Base-by-base conservation (phyloP, 768 basidiomycete genomes). In the Serendipita vermifera region DNA sequence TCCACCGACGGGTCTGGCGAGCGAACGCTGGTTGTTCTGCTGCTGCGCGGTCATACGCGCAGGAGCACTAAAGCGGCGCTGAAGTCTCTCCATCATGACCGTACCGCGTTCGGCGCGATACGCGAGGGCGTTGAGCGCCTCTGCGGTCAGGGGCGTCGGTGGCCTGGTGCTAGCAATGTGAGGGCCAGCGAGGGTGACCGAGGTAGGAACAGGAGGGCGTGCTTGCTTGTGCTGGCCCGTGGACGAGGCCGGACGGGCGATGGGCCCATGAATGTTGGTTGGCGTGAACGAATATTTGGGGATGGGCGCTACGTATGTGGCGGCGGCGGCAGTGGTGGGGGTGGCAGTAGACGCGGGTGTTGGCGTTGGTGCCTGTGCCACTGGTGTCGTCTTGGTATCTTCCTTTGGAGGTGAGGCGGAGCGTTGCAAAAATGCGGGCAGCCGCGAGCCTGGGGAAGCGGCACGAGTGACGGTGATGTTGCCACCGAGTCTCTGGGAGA, bases 401-500 rank as follows among this genome's bases (percentile, higher is more conserved):
- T n/a, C n/a, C n/a, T n/a, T n/a, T n/a, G n/a, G n/a, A n/a, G n/a
- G n/a, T n/a, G n/a, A n/a, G n/a, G n/a, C n/a, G n/a, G n/a, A n/a
- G 14, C 26, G 14, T 24, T 43, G 41, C 41, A 43, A 43, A 22
- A 43, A 43, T 15, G 41, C 41, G 26, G 41, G 41, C 9, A 43
- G 24, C 9, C 41, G 41, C 14, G 41, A 43, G 41, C 13, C 20
- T 43, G 41, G 41, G 11, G 41, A 43, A 11, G 15, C 41, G 22
- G 41, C 14, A n/a, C 41, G 41, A 43, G 15, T 43, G 22, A 43
- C 20, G 41, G 41, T 43, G 13, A 43, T 22, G 41, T 15, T 26
- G 2, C 41, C 41, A 15, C 41, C 41, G 13, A 85, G 62, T 59
- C 75, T 83, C 38, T 84, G 80, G 31, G 80, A 78, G 58, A 87